Base-by-base conservation (phyloP, 257 asterid species). In the Misopates orontium region DNA sequence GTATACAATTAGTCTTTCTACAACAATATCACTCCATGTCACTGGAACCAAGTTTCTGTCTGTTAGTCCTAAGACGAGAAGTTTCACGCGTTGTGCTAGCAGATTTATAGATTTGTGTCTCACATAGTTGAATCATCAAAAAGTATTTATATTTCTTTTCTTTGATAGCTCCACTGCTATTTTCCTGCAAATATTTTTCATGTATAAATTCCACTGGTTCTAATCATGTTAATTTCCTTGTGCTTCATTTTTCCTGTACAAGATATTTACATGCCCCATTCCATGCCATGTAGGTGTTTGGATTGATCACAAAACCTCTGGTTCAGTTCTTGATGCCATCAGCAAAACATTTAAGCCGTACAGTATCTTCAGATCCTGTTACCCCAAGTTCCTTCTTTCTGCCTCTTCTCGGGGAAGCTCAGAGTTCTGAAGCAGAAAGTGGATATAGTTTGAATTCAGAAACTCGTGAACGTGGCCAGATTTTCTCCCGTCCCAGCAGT, bases 271-370 rank as follows among this genome's bases (percentile, higher is more conserved):
- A 32, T 3, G 1, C 39, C 20, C 16, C 24, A 21, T 44, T 24
- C 22, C 15, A 31, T 56, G 68, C 28, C 14, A 42, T 66, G 72
- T 85, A 94, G 99, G 99, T 94, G 16, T 94, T 86, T 55, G 99
- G 99, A 18, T 71, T 94, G 85, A 56, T 94, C 72, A 94, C 99
- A 10, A 86, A 94, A 72, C 99, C 97, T 61, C 74, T 94, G 44
- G 80, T 94, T 19, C 75, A 83, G 66, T 75, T 69, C 67, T 52
- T 88, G 72, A 74, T 78, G 75, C 96, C 97, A 51, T 64, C 92
- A 13, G 49, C 90, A 0, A 84, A 75, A 55, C 76, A 77, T 11
- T 78, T 80, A 71, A 75, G 14, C 82, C 75, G 90, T 44, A 70
- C 68, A 82, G 58, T 90, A 54, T 88, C 99, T 28, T 81, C 95